Conservation (phyloP, 192 early-diverging fungal species). For the Podila minutissima region DNA sequence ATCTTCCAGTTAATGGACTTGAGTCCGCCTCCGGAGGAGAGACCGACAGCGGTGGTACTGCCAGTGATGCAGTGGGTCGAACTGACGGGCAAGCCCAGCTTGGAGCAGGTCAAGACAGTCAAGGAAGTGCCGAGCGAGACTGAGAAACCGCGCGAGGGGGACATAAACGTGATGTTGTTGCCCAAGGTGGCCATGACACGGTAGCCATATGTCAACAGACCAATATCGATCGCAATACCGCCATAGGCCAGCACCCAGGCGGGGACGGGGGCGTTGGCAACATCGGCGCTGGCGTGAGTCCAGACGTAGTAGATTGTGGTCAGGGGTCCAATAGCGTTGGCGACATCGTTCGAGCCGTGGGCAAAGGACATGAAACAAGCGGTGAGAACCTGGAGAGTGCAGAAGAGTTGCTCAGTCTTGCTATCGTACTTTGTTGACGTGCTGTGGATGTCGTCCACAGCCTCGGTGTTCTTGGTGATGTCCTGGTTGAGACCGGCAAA, state of each 20-base stretch:
- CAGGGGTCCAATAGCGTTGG: conserved; percentile 87
- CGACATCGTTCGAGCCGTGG: conserved; percentile 90
- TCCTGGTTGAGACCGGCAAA: conserved; percentile 24
- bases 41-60: conserved; percentile 77
- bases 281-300: conserved; percentile 55
- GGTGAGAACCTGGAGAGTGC: conserved; percentile 85
- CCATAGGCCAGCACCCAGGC: conserved; percentile 82
- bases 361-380: conserved; percentile 86
- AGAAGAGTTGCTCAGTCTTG: conserved; percentile 85
- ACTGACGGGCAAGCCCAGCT: conserved; percentile 84
- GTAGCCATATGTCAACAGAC: conserved; percentile 79
- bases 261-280: conserved; percentile 60
- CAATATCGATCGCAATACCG: conserved; percentile 80
- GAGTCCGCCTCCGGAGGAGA: conserved; percentile 53
- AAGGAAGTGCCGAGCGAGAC: conserved; percentile 84
- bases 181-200: conserved; percentile 82
- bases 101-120: conserved; percentile 85
- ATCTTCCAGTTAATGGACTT: conserved; percentile 84
- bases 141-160: conserved; percentile 83
- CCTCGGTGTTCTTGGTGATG: conserved; percentile 49
- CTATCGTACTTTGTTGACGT: conserved; percentile 74
- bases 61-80: conserved; percentile 91
- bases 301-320: conserved; percentile 80
- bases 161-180: conserved; percentile 88
- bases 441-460: conserved; percentile 64